Base-by-base conservation (phyloP, 352 stramenopile genomes). In the Aphanomyces euteiches region DNA sequence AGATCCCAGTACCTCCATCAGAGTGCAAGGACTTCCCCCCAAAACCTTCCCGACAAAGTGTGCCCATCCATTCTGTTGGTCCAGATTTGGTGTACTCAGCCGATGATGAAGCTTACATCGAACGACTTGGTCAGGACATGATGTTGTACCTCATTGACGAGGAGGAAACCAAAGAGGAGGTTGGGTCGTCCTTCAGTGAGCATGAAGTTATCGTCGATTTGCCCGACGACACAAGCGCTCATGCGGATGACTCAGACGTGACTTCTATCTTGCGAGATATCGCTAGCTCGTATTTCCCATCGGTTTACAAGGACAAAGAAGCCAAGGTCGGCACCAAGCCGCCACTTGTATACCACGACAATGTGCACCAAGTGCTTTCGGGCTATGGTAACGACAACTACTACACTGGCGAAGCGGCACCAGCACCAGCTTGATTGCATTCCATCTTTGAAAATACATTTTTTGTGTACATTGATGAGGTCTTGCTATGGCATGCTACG, bases 251-350 rank as follows among this genome's bases (percentile, higher is more conserved):
- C 17, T 8, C 47, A n/a, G 47, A n/a, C 7, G 54, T 40, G 5
- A 21, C 50, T 8, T 34, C 19, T 8, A 28, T 70, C 5, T 63
- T 70, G 47, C 53, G 56, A 8, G 40, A 70, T n/a, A 8, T 70
- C n/a, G 53, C 43, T 15, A n/a, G 15, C 7, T 8, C 17, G 17
- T 50, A 70, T 37, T 70, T 70, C 48, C 47, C 64, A 8, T n/a
- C 17, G 3, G 17, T 61, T 5, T 63, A 56, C 39, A 34, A 66
- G 36, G 53, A 68, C 53, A 41, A 58, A 78, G 61, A 87, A 61
- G 66, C 72, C 61, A 13, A 78, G 68, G 60, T 78, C 77, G 40
- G 28, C 2, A 28, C 28, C 28, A 28, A 28, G 28, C 28, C 28
- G 28, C 28, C 28, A 28, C 28, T 28, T 2, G 28, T 2, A 28